Percentiles rank a stretch among this genome's conserved stretches.
Evolutionary conservation across 257 asterid genomes (phyloP).

Genomic region (Plantago major): DNA sequence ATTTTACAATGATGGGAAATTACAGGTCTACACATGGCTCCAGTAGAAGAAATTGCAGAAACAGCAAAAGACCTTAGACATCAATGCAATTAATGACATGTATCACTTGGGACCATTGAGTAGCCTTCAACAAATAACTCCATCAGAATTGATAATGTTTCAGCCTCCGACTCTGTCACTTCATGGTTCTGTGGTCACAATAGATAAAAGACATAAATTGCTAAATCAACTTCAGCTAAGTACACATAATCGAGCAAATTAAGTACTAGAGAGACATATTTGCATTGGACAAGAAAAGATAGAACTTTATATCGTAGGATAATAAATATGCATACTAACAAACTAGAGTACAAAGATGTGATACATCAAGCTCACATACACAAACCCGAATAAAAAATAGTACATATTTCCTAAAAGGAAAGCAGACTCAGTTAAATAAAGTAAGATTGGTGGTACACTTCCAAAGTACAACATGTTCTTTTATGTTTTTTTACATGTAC

Average conservation of each 20-base stretch:
- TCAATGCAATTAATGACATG: slow-evolving; percentile 74
- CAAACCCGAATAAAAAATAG: no score
- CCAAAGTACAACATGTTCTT: no score
- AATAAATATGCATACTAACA: no score
- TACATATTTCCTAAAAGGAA: background rate
- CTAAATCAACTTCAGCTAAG: slow-evolving; percentile 12
- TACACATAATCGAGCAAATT: no score
- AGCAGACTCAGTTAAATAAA: background rate
- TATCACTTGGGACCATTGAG: slow-evolving; percentile 79
- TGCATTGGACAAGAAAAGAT: no score
- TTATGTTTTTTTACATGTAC: no score
- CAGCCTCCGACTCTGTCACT: slow-evolving; percentile 56
- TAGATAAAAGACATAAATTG: slow-evolving; percentile 16
- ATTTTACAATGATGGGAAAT: slow-evolving; percentile 55
- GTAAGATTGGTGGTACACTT: no score
- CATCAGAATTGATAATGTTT: slow-evolving; percentile 66
- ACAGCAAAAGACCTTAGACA: slow-evolving; percentile 88
- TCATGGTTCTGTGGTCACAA: slow-evolving; percentile 59
- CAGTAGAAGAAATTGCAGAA: slow-evolving; percentile 51
- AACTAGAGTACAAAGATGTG: no score
- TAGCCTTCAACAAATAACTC: slow-evolving; percentile 80
- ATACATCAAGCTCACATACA: no score
- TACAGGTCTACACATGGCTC: slow-evolving; percentile 69
- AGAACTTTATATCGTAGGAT: no score
- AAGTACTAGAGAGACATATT: no score